phyloP scores from a whole-genome alignment of 139 green algal species.

The Tetratostichococcus sp. region DNA sequence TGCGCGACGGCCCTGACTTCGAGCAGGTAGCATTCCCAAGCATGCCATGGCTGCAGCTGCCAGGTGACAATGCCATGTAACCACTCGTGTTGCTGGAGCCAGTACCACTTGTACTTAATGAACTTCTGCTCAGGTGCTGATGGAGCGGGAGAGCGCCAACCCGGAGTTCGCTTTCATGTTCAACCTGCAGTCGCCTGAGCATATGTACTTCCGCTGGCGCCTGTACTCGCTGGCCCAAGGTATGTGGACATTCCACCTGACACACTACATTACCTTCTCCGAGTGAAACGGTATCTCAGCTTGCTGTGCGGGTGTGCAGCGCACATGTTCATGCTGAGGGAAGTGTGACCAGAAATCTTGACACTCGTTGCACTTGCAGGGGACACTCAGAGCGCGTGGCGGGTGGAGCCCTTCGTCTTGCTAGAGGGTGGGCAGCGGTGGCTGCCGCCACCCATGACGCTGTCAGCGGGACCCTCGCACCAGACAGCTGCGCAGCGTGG shows the following conservation, averaged over 20 bases:
- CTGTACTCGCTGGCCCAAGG: slow-evolving; percentile 68
- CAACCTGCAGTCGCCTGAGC: slow-evolving; percentile 67
- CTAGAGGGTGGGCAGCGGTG: slow-evolving; percentile 68
- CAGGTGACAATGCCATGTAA: no score
- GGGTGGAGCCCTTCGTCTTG: slow-evolving; percentile 90
- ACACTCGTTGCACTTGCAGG: no score
- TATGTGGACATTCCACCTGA: neutral
- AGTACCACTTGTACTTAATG: no score
- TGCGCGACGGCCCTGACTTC: slow-evolving; percentile 71
- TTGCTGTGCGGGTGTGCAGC: no score
- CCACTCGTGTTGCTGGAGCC: no score
- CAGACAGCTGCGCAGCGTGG: slow-evolving; percentile 42
- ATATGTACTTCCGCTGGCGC: slow-evolving; percentile 90
- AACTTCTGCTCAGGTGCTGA: slow-evolving; percentile 68
- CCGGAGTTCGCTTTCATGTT: slow-evolving; percentile 89
- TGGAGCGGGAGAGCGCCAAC: slow-evolving; percentile 75
- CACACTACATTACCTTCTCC: no score
- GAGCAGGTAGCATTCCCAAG: slow-evolving; percentile 54
- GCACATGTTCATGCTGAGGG: neutral
- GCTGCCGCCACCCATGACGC: slow-evolving; percentile 46
- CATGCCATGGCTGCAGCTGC: no score
- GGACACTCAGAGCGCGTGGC: slow-evolving; percentile 68
- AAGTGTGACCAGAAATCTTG: no score
- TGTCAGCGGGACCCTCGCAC: slow-evolving; percentile 17
- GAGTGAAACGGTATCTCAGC: no score